Conservation (phyloP, 2,329 filamentous ascomycete genomes). For the Botrytis tulipae region DNA sequence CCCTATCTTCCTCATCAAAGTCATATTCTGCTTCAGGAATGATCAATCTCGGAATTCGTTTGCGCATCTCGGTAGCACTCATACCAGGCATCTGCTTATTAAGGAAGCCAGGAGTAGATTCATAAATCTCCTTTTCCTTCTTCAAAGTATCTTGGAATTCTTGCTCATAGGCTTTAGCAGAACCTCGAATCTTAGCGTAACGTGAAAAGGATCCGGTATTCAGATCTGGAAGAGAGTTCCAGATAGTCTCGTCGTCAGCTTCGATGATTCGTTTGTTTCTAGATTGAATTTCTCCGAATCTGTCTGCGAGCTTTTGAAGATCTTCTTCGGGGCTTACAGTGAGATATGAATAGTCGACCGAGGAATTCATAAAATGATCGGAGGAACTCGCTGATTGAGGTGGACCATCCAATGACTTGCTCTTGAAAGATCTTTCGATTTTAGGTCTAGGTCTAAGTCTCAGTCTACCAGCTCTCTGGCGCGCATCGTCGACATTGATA, state of each 20-base stretch:
- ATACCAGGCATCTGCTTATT: background rate
- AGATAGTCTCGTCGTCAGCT: background rate
- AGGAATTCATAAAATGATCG: no score
- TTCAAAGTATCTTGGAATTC: background rate
- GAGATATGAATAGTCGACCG: background rate
- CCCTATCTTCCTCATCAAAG: background rate
- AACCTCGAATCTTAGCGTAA: background rate
- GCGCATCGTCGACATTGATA: background rate
- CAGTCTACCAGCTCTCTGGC: background rate
- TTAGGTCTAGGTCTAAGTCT: background rate
- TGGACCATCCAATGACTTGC: background rate
- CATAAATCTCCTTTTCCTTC: background rate
- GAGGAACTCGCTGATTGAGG: background rate
- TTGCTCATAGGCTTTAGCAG: background rate
- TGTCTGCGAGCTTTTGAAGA: background rate
- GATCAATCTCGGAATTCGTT: background rate
- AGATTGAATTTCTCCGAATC: background rate
- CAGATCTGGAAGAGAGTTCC: background rate
- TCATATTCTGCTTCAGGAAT: background rate
- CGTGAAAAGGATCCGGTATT: background rate
- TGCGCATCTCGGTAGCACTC: background rate
- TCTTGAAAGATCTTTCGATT: background rate
- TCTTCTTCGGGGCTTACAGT: background rate
- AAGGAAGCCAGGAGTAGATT: background rate
- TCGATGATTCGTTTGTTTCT: background rate